Percentiles rank a stretch among this genome's conserved stretches.
Evolutionary conservation across 129 eudicot genomes (phyloP).

Genomic region (Pulicaria dysenterica): DNA sequence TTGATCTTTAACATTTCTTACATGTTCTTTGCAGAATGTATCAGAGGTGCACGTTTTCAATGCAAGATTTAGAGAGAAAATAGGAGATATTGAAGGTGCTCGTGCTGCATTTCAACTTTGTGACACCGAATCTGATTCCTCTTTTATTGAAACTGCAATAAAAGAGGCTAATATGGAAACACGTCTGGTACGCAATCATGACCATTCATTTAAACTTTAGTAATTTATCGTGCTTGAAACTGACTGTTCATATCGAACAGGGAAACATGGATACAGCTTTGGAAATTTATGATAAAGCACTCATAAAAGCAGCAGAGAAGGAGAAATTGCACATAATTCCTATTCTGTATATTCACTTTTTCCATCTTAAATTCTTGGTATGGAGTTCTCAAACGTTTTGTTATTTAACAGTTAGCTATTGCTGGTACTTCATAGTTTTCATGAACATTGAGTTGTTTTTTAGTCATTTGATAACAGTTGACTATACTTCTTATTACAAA

Average conservation of each 20-base stretch:
- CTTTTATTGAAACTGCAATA: conserved; percentile 48
- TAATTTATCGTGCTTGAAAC: not conserved
- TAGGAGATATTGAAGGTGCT: conserved; percentile 75
- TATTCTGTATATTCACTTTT: conserved; percentile 58
- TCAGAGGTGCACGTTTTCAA: conserved; percentile 78
- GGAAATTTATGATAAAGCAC: conserved; percentile 63
- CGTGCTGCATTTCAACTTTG: conserved; percentile 62
- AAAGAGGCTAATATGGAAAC: conserved; percentile 84
- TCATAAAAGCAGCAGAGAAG: conserved; percentile 58
- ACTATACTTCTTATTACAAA: conserved; percentile 1
- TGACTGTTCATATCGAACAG: conserved; percentile 41
- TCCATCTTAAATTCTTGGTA: conserved; percentile 77
- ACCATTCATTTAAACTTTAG: conserved; percentile 5
- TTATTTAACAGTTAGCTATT: conserved; percentile 13
- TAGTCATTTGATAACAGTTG: conserved; percentile 2
- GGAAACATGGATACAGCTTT: conserved; percentile 75
- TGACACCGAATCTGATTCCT: conserved; percentile 45
- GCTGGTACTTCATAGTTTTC: not conserved
- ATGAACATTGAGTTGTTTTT: not conserved
- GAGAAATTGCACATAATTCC: conserved; percentile 56
- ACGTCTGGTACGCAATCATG: conserved; percentile 57
- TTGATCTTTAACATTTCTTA: conserved; percentile 13
- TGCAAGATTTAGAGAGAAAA: conserved; percentile 80
- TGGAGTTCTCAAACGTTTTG: conserved; percentile 15
- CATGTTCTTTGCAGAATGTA: conserved; percentile 48